These are phyloP conservation scores for Dillenia turbinata DNA, from an alignment of 164 flowering plant species.

Conservation along the genomic window DNA sequence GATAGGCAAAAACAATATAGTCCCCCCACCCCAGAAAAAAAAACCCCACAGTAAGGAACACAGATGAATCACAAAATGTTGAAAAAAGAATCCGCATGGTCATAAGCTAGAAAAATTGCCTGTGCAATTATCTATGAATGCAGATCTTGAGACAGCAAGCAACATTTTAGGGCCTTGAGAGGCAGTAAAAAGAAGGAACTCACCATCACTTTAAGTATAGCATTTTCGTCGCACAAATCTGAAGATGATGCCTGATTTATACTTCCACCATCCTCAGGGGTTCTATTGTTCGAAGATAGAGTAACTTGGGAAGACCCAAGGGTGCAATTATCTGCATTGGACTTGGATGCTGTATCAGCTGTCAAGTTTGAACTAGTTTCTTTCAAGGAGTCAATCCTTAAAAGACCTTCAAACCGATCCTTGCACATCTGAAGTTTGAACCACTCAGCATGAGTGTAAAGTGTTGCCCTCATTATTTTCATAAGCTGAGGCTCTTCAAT, in stretches of 20 bases:
- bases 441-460: conserved; percentile 89
- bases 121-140: too few species aligned
- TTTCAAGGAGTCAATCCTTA: conserved; percentile 74
- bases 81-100: too few species aligned
- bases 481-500: conserved; percentile 95
- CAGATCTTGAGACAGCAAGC: neutral
- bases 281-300: conserved; percentile 50
- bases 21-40: too few species aligned
- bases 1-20: too few species aligned
- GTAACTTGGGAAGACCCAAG: conserved; percentile 76
- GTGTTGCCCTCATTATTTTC: conserved; percentile 86
- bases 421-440: conserved; percentile 92
- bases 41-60: too few species aligned
- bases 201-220: conserved; percentile 98
- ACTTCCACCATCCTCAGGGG: conserved; percentile 72
- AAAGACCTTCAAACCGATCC: conserved; percentile 81
- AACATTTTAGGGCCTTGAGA: neutral
- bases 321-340: conserved; percentile 42
- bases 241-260: conserved; percentile 61
- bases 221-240: conserved; percentile 80
- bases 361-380: conserved; percentile 49
- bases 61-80: too few species aligned
- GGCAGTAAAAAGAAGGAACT: conserved; percentile 22
- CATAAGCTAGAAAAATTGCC: too few species aligned
- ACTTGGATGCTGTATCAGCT: conserved; percentile 39